Conservation (phyloP, 2,329 filamentous ascomycete genomes). For the Pseudodiploospora longispora region DNA sequence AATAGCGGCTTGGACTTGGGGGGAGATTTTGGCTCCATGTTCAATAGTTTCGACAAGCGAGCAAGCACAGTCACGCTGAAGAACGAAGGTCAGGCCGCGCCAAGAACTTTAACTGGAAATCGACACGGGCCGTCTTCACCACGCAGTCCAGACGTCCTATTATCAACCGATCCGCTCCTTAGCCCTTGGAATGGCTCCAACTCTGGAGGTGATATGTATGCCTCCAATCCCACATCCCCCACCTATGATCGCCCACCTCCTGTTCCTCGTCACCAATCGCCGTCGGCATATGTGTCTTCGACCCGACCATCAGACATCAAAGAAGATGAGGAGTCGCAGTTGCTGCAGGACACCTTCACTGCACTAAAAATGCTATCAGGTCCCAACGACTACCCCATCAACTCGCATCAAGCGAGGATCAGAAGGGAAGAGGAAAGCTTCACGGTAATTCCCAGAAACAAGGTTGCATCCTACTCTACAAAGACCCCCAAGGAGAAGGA, state of each 20-base stretch:
- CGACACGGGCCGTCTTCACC: conserved; percentile 33
- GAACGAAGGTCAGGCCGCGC: conserved; percentile 28
- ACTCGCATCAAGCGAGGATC: conserved; percentile 20
- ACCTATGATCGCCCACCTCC: conserved; percentile 15
- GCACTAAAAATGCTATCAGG: conserved; percentile 38
- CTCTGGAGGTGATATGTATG: conserved; percentile 35
- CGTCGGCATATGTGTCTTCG: conserved; percentile 21
- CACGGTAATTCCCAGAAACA: conserved; percentile 21
- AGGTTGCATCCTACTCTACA: conserved; percentile 20
- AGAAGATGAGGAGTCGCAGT: conserved; percentile 45
- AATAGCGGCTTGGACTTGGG: conserved; percentile 43
- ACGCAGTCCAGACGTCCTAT: conserved; percentile 37
- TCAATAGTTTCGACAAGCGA: conserved; percentile 47
- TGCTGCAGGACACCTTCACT: conserved; percentile 44
- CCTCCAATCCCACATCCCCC: conserved; percentile 12
- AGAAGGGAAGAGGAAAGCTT: conserved; percentile 34
- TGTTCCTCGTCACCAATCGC: conserved; percentile 26
- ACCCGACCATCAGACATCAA: conserved; percentile 29
- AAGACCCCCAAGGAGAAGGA: conserved; percentile 26
- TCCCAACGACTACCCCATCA: conserved; percentile 12
- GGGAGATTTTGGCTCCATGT: conserved; percentile 50
- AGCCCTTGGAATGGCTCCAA: conserved; percentile 45
- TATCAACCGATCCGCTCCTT: conserved; percentile 36
- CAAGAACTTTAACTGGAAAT: conserved; percentile 38
- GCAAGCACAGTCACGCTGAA: conserved; percentile 41